Base-by-base conservation (phyloP, 1,284 basidiomycete species). In the Sphagnurus paluster region DNA sequence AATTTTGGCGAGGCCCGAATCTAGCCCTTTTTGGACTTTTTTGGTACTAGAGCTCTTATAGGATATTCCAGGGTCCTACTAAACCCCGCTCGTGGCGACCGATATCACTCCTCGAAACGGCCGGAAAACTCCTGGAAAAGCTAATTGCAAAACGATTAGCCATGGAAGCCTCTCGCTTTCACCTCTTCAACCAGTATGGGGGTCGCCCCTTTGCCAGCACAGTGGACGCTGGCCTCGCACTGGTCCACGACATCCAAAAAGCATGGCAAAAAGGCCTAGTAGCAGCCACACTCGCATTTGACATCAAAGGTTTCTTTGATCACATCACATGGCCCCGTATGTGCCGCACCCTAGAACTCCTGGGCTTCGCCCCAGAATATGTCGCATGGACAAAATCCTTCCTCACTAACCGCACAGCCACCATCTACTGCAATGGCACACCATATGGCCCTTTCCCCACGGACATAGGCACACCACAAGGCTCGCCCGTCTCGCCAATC, bases 131-230 rank as follows among this genome's bases (percentile, higher is more conserved):
- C 6, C 32, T 42, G 20, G 41, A 42, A n/a, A 21, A 32, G 3
- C 33, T 42, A 8, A 21, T 42, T n/a, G 41, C 30, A 3, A 7
- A 14, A 2, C 17, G 30, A 32, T 20, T 42, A 16, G 29, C 26
- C 3, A 26, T 24, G 30, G 25, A 34, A 23, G 41, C 35, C 7
- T 30, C 30, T 2, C 33, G 19, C 7, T 16, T 26, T 14, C 36
- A 45, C 21, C 35, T 44, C 1, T 34, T 44, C 13, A 44, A 44
- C 35, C 42, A 44, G 19, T 44, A 38, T 26, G 42, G 42, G 3
- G 34, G 42, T 11, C 34, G 34, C 10, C 42, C 42, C 5, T 13
- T 9, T 26, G 38, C 34, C 23, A 36, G 33, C 42, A 44, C 42
- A 3, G 29, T 14, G 17, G 32, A 44, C 24, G 42, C 42, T 19